phyloP scores from a whole-genome alignment of 78 protist species.

The Dictyostelium brefeldianum region DNA sequence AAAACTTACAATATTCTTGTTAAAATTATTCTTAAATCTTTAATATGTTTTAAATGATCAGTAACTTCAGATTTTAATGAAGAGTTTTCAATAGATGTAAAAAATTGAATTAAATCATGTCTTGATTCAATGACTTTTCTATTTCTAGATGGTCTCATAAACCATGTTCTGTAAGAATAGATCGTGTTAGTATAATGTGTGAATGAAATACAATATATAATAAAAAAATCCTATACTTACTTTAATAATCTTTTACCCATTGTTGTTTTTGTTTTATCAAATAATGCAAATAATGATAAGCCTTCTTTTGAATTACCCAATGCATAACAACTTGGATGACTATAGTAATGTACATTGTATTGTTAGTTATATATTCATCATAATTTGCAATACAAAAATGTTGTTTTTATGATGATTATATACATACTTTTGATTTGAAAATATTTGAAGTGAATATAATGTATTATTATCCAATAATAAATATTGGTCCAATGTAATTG shows the following conservation, averaged over 20 bases:
- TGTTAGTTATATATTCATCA: background rate
- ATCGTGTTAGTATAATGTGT: background rate
- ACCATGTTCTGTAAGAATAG: constrained; percentile 41
- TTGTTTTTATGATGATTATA: no score
- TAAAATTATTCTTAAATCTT: constrained; percentile 51
- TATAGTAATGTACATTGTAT: background rate
- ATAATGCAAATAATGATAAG: constrained; percentile 43
- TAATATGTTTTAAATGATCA: constrained; percentile 11
- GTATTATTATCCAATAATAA: constrained; percentile 19
- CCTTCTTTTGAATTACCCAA: constrained; percentile 61
- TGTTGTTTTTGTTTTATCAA: constrained; percentile 50
- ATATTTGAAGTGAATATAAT: constrained; percentile 16
- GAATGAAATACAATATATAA: background rate
- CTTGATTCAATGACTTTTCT: constrained; percentile 42
- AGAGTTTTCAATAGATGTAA: background rate
- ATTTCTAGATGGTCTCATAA: constrained; percentile 72
- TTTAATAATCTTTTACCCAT: constrained; percentile 60
- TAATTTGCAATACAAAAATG: background rate
- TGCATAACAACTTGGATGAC: constrained; percentile 55
- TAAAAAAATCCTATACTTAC: background rate
- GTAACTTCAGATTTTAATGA: background rate
- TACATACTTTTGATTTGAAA: background rate
- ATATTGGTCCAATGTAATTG: background rate
- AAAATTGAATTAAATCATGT: constrained; percentile 7
- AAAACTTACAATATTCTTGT: constrained; percentile 26